Conservation (phyloP, 805 yeast genomes). For the Yamadazyma philogaea region DNA sequence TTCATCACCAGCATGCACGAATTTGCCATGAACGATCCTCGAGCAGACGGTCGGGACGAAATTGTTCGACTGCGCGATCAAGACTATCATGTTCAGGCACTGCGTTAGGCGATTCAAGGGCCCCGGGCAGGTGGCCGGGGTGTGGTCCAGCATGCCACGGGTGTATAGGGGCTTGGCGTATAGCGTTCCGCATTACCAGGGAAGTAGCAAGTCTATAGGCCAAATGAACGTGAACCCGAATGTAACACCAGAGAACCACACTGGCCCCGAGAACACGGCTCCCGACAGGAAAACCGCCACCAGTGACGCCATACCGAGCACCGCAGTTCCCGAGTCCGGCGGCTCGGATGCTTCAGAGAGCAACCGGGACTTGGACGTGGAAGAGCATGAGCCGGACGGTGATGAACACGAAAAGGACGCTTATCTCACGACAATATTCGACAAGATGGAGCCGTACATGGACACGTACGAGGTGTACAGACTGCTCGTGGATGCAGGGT, state of each 20-base stretch:
- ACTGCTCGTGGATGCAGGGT: slow-evolving; percentile 54
- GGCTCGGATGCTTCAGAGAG: too few relatives aligned
- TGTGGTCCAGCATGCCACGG: neutral
- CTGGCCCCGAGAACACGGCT: neutral
- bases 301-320: too few relatives aligned
- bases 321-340: too few relatives aligned
- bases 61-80: slow-evolving; percentile 1
- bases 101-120: neutral
- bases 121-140: neutral
- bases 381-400: neutral
- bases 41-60: neutral
- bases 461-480: slow-evolving; percentile 52
- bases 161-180: neutral
- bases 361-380: neutral
- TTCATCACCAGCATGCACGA: slow-evolving; percentile 11
- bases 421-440: slow-evolving; percentile 57
- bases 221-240: too few relatives aligned
- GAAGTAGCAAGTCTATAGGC: neutral
- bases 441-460: slow-evolving; percentile 42
- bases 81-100: neutral
- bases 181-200: neutral
- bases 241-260: neutral
- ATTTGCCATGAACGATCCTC: neutral
- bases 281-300: too few relatives aligned
- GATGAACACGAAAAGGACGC: slow-evolving; percentile 11